These are phyloP conservation scores for Leccinum holopus DNA, from an alignment of 1,284 basidiomycete genomes.

Conservation along the genomic window DNA sequence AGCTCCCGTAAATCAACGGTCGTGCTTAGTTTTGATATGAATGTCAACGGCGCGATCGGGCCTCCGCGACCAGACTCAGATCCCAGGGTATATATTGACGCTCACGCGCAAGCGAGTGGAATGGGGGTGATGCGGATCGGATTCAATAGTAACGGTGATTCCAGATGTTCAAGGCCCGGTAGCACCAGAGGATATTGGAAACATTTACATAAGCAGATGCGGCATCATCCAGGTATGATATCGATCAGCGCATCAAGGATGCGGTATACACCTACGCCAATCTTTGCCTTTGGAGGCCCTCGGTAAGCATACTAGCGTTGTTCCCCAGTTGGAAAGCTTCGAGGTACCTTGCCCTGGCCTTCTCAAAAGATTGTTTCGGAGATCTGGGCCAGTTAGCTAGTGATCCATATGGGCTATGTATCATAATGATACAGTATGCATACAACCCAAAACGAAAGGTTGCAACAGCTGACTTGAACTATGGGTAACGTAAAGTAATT, in stretches of 20 bases:
- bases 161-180: not conserved
- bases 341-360: conserved; percentile 9
- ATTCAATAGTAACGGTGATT: not conserved
- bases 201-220: not conserved
- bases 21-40: not conserved
- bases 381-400: not conserved
- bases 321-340: not conserved
- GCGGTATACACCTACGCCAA: conserved; percentile 13
- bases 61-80: not conserved
- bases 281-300: conserved; percentile 18
- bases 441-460: not conserved
- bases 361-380: conserved; percentile 6
- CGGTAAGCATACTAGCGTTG: not conserved
- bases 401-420: conserved; percentile 7
- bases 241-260: conserved; percentile 14
- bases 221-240: not conserved
- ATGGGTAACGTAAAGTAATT: conserved; percentile 12
- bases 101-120: not conserved
- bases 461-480: not conserved
- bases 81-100: not conserved
- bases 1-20: not conserved
- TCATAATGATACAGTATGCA: conserved; percentile 1
- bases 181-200: not conserved
- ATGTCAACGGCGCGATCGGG: not conserved
- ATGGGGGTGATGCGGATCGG: not conserved